A percentile compares a stretch with the other conserved stretches of the same genome.
These are phyloP conservation scores for Paraphoma sp. DNA, from an alignment of 2,329 filamentous ascomycete genomes.

Conservation along the genomic window DNA sequence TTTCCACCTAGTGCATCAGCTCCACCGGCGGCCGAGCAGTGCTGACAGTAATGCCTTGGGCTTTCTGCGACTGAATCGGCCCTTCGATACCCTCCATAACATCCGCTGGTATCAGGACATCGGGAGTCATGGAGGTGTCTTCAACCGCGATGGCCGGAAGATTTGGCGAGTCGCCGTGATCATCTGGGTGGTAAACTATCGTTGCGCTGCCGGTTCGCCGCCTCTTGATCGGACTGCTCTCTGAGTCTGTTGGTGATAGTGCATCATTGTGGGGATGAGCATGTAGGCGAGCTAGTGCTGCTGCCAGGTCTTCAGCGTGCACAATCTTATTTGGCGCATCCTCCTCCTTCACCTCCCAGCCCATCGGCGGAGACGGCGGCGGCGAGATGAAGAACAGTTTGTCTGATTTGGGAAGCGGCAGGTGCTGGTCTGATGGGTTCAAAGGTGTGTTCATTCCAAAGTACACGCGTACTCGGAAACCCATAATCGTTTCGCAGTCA, in stretches of 20 bases:
- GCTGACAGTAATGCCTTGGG: constrained; percentile 39
- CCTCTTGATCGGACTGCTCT: constrained; percentile 25
- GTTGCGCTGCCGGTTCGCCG: constrained; percentile 61
- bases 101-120: constrained; percentile 58
- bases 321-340: constrained; percentile 71
- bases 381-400: constrained; percentile 73
- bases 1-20: constrained; percentile 39
- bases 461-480: constrained; percentile 56
- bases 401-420: constrained; percentile 59
- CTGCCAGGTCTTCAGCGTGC: constrained; percentile 66
- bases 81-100: constrained; percentile 45
- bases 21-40: constrained; percentile 50
- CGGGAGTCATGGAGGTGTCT: constrained; percentile 60
- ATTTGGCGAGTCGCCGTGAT: constrained; percentile 65
- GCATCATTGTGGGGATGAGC: constrained; percentile 41
- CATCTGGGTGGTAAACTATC: constrained; percentile 67
- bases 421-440: constrained; percentile 48
- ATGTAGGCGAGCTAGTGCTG: constrained; percentile 62
- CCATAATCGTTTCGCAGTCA: constrained; percentile 77
- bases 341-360: constrained; percentile 69
- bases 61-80: constrained; percentile 42
- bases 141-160: constrained; percentile 70
- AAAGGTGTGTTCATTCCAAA: constrained; percentile 48
- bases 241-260: constrained; percentile 29
- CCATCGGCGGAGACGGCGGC: constrained; percentile 68